A percentile compares a stretch with the other conserved stretches of the same genome.
Conservation (phyloP, 352 stramenopile species). For the Globisporangium paroecandrum region DNA sequence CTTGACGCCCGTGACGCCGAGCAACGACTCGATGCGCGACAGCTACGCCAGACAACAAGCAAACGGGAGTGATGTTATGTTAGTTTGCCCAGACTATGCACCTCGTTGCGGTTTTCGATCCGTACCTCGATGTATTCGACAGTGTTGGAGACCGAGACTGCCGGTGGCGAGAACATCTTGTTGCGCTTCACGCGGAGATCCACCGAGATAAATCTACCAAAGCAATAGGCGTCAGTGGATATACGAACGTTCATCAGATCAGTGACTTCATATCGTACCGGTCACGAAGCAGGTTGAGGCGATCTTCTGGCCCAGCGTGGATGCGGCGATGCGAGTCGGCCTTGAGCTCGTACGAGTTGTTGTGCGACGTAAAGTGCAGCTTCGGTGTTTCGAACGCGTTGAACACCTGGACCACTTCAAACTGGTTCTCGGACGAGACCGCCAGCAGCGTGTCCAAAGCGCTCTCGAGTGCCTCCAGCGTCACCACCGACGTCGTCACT, state of each 20-base stretch:
- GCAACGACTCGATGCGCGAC: constrained; percentile 84
- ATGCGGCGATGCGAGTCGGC: constrained; percentile 51
- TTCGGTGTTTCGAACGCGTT: constrained; percentile 69
- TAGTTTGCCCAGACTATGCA: background rate
- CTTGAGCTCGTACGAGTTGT: constrained; percentile 71
- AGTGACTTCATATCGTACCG: constrained; percentile 22
- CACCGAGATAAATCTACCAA: constrained; percentile 50
- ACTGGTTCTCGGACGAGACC: constrained; percentile 79
- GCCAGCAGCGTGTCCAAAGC: constrained; percentile 77
- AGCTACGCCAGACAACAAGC: constrained; percentile 30
- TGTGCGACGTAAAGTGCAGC: constrained; percentile 62
- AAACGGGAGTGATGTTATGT: background rate
- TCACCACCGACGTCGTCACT: constrained; percentile 84
- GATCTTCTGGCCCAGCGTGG: constrained; percentile 51
- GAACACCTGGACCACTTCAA: constrained; percentile 81
- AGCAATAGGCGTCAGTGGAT: background rate
- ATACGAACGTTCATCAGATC: background rate
- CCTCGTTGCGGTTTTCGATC: background rate
- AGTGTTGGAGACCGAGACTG: constrained; percentile 47
- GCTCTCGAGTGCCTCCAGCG: constrained; percentile 77
- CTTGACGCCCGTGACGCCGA: constrained; percentile 70
- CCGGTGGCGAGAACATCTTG: constrained; percentile 72
- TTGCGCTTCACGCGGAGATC: constrained; percentile 79
- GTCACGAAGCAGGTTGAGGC: constrained; percentile 64
- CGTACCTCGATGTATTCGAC: constrained; percentile 70